Percentiles rank a stretch among this genome's conserved stretches.
phyloP scores from a whole-genome alignment of 2,329 filamentous ascomycete genomes.

The Hirsutella thompsonii region DNA sequence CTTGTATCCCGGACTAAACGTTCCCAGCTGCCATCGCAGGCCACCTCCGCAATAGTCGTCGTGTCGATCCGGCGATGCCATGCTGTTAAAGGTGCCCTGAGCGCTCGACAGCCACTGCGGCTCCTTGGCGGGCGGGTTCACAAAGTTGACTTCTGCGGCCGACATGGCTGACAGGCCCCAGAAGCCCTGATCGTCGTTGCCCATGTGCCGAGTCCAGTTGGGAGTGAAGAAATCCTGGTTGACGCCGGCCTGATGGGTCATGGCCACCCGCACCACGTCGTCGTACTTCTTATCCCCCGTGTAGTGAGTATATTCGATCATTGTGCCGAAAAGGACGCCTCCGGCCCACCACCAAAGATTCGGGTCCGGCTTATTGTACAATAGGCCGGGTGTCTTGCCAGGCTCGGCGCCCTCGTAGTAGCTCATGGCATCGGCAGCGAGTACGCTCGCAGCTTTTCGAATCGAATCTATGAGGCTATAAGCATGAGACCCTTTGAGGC shows the following conservation, averaged over 20 bases:
- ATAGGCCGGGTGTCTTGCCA: background rate
- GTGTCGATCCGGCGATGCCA: slow-evolving; percentile 42
- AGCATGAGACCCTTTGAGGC: background rate
- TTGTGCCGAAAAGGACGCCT: slow-evolving; percentile 43
- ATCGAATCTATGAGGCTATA: background rate
- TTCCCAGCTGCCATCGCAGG: slow-evolving; percentile 63
- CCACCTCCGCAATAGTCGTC: slow-evolving; percentile 41
- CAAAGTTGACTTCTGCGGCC: slow-evolving; percentile 42
- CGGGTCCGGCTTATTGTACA: background rate
- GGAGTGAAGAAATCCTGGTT: slow-evolving; percentile 39
- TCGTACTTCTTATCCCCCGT: slow-evolving; percentile 47
- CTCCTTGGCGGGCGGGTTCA: slow-evolving; percentile 31
- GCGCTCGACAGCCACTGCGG: slow-evolving; percentile 42
- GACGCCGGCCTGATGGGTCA: slow-evolving; percentile 38
- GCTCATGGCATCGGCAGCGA: background rate
- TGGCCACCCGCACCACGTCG: slow-evolving; percentile 30
- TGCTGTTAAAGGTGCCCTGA: slow-evolving; percentile 48
- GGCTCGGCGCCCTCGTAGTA: background rate
- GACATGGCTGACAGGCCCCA: slow-evolving; percentile 52
- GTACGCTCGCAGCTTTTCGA: background rate
- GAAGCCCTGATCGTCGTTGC: slow-evolving; percentile 53
- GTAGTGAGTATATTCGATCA: slow-evolving; percentile 50
- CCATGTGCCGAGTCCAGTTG: slow-evolving; percentile 35
- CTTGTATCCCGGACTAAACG: slow-evolving; percentile 58
- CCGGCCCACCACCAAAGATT: slow-evolving; percentile 45